Evolutionary conservation across 1,284 basidiomycete genomes (phyloP), one percentile per base, ranked within the genome.

Genomic region (Cryptococcus hybrid): DNA sequence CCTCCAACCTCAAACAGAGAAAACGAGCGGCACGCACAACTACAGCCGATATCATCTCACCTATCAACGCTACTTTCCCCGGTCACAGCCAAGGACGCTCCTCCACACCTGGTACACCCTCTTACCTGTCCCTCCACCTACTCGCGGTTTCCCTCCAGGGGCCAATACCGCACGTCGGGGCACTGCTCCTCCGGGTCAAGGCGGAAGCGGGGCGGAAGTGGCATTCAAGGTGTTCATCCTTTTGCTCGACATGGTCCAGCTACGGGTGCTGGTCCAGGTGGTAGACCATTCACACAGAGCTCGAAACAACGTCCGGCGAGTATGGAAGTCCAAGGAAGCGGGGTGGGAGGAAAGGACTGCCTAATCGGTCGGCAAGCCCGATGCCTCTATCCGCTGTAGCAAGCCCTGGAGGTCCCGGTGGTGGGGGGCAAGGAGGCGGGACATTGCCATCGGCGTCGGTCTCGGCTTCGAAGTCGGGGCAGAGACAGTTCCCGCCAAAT

Each of bases 61-160:
- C 51, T 38, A 9, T 44, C 18, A 13, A 45, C 13, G 18, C 43
- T 40, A 5, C 44, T 47, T 42, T 43, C 37, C 13, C 46, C 6
- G 44, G 35, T 46, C 54, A 39, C 12, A n/a, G 48, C 11, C 30
- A 4, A 30, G 30, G 30, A 30, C 13, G 48, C 38, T 47, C 56
- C 15, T 46, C 56, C 15, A 51, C 56, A 37, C 59, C 59, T 18
- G 56, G 58, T 13, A 66, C 62, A 30, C 64, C 64, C 45, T 64
- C 3, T 44, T 66, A 18, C 64, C 64, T 11, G 64, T 66, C n/a
- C 37, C 49, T 6, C 62, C 64, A 7, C 60, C 64, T 12, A 30
- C 30, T 6, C 11, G 48, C 30, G 47, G n/a, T 13, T 45, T 52
- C 52, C 49, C 35, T 46, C 39, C 46, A 60, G n/a, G 9, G n/a